Percentiles rank a stretch among this genome's conserved stretches.
These are phyloP conservation scores for Yamadazyma oceani DNA, from an alignment of 1,139 yeast species.

Conservation along the genomic window DNA sequence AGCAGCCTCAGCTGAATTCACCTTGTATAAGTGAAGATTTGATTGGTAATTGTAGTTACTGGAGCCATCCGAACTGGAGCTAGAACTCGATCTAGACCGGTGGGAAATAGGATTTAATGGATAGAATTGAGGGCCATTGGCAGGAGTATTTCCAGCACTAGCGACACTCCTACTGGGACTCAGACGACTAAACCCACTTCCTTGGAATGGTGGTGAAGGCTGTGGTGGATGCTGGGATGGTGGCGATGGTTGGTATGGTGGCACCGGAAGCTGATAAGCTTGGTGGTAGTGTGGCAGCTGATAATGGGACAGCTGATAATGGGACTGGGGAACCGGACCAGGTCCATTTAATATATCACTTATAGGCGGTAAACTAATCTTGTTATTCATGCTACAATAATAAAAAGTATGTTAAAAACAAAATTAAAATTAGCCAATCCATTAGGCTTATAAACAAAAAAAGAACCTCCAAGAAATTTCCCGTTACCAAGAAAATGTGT, in stretches of 20 bases:
- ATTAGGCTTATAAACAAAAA: background rate
- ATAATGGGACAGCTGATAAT: background rate
- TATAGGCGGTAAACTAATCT: constrained; percentile 38
- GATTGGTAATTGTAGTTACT: constrained; percentile 8
- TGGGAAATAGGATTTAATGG: constrained; percentile 1
- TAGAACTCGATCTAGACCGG: background rate
- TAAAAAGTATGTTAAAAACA: background rate
- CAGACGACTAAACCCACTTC: too few species aligned
- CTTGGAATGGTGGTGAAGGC: too few species aligned
- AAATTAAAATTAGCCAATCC: background rate
- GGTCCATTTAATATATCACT: constrained; percentile 29
- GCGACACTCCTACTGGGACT: too few species aligned
- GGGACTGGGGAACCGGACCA: background rate
- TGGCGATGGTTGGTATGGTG: background rate
- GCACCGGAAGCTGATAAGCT: background rate
- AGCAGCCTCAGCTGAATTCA: constrained; percentile 3
- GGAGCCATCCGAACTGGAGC: background rate
- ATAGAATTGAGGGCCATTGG: background rate
- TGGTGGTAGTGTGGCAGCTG: background rate
- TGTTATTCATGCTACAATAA: constrained; percentile 15
- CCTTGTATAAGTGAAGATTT: constrained; percentile 3
- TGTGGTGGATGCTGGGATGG: constrained; percentile 1
- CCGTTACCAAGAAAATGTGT: constrained; percentile 2
- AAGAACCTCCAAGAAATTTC: constrained; percentile 1
- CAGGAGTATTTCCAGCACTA: too few species aligned